Percentiles rank a stretch among this genome's conserved stretches.
Conservation (phyloP, 257 asterid genomes). For the Knoxia roxburghii region DNA sequence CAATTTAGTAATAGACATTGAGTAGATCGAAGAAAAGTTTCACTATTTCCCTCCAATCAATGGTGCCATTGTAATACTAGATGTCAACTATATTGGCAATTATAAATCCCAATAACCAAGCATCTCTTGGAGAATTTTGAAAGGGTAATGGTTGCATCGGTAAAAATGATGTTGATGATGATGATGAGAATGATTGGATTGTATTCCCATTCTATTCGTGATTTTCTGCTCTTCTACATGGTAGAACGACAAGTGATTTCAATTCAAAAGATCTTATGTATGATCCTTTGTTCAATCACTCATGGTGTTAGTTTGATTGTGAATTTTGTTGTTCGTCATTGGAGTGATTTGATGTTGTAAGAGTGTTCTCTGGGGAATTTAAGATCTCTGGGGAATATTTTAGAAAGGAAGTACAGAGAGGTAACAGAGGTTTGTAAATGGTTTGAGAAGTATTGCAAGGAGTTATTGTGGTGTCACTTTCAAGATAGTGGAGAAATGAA, state of each 20-base stretch:
- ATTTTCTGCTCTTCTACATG: not conserved
- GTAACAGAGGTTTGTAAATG: too few species aligned
- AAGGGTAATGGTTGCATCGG: not conserved
- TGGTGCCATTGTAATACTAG: slow-evolving; percentile 45
- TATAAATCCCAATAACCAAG: slow-evolving; percentile 58
- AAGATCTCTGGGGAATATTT: too few species aligned
- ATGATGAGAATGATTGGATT: slow-evolving; percentile 9
- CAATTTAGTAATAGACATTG: slow-evolving; percentile 48
- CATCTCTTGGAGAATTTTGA: slow-evolving; percentile 9
- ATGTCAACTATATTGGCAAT: slow-evolving; percentile 61
- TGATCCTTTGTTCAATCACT: slow-evolving; percentile 22
- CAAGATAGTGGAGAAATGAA: too few species aligned
- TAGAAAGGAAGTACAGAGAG: too few species aligned
- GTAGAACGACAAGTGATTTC: slow-evolving; percentile 35
- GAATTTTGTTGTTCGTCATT: too few species aligned
- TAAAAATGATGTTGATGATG: slow-evolving; percentile 4
- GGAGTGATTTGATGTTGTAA: not conserved
- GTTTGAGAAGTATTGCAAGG: too few species aligned
- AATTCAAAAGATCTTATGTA: slow-evolving; percentile 34
- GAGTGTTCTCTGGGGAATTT: not conserved
- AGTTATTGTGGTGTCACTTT: too few species aligned
- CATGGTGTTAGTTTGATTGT: slow-evolving; percentile 15
- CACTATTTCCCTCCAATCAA: slow-evolving; percentile 63
- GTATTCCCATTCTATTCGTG: not conserved
- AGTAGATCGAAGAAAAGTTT: slow-evolving; percentile 61